Evolutionary conservation across 2,329 filamentous ascomycete genomes (phyloP).

Genomic region (Colletotrichum acutatum): DNA sequence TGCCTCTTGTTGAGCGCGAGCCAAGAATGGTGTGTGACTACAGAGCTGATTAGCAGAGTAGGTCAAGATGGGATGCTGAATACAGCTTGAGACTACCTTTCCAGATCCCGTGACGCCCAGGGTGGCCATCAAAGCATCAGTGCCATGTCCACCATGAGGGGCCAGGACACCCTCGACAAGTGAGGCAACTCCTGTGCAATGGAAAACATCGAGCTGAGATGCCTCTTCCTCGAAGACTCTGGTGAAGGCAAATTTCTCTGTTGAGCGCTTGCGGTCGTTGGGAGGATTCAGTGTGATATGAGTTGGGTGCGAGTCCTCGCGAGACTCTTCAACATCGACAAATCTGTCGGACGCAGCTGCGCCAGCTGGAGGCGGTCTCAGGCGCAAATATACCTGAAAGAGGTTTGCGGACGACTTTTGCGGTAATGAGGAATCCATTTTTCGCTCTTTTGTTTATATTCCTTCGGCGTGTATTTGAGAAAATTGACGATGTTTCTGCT

Average conservation of each 20-base stretch:
- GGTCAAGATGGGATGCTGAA: not conserved
- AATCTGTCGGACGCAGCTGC: slow-evolving; percentile 71
- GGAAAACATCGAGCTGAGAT: slow-evolving; percentile 87
- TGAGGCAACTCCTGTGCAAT: slow-evolving; percentile 78
- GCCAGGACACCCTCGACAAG: slow-evolving; percentile 86
- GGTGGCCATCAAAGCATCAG: slow-evolving; percentile 91
- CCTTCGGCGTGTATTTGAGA: too few species aligned
- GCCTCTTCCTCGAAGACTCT: slow-evolving; percentile 90
- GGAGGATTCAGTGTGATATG: slow-evolving; percentile 84
- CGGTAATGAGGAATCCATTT: slow-evolving; percentile 31
- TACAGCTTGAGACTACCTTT: slow-evolving; percentile 70
- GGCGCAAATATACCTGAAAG: slow-evolving; percentile 91
- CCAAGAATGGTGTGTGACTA: slow-evolving; percentile 97
- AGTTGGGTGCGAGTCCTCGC: slow-evolving; percentile 60
- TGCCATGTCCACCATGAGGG: slow-evolving; percentile 77
- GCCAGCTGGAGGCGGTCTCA: slow-evolving; percentile 73
- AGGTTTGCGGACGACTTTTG: slow-evolving; percentile 59
- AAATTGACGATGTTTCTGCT: not conserved
- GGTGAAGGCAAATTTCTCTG: slow-evolving; percentile 96
- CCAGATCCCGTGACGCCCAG: slow-evolving; percentile 95
- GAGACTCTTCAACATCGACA: slow-evolving; percentile 77
- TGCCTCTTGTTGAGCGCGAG: slow-evolving; percentile 83
- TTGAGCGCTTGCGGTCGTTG: slow-evolving; percentile 84
- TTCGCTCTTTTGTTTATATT: not conserved
- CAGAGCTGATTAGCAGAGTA: not conserved